Conservation (phyloP, 2,329 filamentous ascomycete species). For the Neoascochyta sp. region DNA sequence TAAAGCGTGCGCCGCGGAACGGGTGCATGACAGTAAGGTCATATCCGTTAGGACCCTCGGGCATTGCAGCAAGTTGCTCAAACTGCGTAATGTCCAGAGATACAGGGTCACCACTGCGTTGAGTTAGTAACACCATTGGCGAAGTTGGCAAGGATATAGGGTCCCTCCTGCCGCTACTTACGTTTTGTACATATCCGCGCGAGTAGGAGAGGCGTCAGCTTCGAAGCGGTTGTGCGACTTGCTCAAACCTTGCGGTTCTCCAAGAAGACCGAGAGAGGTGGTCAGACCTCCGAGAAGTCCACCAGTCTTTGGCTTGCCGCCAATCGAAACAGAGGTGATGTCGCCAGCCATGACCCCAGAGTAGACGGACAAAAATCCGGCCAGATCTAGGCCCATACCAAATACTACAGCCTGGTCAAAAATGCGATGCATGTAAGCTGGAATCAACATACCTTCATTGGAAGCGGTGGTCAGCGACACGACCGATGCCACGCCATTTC, state of each 20-base stretch:
- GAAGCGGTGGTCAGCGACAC: too few relatives aligned
- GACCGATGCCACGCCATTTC: conserved; percentile 16
- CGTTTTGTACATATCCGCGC: conserved; percentile 24
- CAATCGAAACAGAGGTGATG: conserved; percentile 50
- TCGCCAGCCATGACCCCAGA: conserved; percentile 32
- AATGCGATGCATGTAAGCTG: too few relatives aligned
- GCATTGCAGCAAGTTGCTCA: conserved; percentile 5
- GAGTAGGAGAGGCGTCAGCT: conserved; percentile 30
- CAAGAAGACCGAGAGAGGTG: conserved; percentile 16
- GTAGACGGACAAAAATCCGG: conserved; percentile 30
- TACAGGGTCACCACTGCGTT: conserved; percentile 2
- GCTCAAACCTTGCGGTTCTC: conserved; percentile 21
- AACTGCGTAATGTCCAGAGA: conserved; percentile 3
- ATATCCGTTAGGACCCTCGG: conserved; percentile 5
- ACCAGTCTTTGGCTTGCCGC: conserved; percentile 37
- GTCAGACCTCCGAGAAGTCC: conserved; percentile 10
- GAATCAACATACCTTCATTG: too few relatives aligned
- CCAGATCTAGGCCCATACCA: conserved; percentile 35
- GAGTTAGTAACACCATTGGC: conserved; percentile 1
- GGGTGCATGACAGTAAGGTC: conserved; percentile 5
- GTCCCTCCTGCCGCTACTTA: conserved; percentile 1
- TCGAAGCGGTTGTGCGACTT: conserved; percentile 37
- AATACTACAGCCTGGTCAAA: conserved; percentile 16
- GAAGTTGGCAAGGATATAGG: too few relatives aligned
- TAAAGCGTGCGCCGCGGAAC: conserved; percentile 15